phyloP scores from a whole-genome alignment of 2,329 filamentous ascomycete species.

The Metarhizium guizhouense region DNA sequence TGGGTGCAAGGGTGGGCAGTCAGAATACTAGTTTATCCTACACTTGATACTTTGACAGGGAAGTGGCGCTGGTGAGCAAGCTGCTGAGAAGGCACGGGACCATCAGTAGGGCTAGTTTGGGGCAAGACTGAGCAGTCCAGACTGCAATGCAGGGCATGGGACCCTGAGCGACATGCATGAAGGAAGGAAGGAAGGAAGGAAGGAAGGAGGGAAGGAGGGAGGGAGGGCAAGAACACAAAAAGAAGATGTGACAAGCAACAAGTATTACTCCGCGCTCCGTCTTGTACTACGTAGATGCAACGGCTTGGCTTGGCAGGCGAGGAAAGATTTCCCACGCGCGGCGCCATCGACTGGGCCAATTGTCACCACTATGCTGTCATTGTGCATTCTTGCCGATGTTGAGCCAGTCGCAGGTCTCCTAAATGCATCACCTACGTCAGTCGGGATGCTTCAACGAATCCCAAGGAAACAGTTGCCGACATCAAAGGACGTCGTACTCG shows the following conservation, averaged over 20 bases:
- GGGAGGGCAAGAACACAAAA: too few species aligned
- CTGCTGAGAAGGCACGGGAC: background rate
- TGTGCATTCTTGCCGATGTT: background rate
- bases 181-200: background rate
- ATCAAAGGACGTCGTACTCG: background rate
- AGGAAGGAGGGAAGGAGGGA: too few species aligned
- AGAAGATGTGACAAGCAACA: too few species aligned
- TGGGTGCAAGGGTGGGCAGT: too few species aligned
- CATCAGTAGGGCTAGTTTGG: background rate
- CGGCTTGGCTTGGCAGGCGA: background rate
- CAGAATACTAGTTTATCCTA: too few species aligned
- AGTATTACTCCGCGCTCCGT: too few species aligned
- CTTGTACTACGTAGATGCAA: background rate
- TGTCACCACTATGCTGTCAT: background rate
- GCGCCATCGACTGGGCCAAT: background rate
- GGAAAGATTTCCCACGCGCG: background rate
- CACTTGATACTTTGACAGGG: background rate
- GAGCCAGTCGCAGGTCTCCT: background rate
- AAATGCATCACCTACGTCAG: background rate
- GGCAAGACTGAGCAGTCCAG: background rate
- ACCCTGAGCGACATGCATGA: background rate
- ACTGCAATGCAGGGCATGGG: background rate
- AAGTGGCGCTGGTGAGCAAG: background rate
- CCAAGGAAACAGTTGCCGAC: background rate
- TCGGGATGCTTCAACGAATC: background rate